Conservation (phyloP, 768 basidiomycete species). For the Lentinula detonsa region DNA sequence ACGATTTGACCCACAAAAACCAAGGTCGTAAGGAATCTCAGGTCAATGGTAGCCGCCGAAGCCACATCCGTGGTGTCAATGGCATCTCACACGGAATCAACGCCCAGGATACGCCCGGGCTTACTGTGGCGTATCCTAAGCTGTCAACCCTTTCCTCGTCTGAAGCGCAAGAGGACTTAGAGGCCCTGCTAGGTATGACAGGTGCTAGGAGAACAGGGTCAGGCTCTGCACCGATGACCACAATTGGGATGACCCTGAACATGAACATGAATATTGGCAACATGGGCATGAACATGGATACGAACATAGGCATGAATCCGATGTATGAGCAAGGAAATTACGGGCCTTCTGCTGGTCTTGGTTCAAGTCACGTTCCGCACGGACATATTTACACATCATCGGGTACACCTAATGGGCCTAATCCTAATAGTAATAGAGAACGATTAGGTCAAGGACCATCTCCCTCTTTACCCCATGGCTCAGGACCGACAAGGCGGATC, state of each 20-base stretch:
- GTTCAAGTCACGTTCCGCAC: not conserved
- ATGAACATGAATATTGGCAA: not conserved
- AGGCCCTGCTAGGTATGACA: conserved; percentile 27
- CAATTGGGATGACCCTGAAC: not conserved
- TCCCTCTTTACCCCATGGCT: not conserved
- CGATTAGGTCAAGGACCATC: not conserved
- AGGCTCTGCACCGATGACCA: not conserved
- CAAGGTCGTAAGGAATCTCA: conserved; percentile 13
- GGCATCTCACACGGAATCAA: conserved; percentile 20
- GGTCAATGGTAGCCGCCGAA: conserved; percentile 10
- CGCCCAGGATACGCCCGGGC: conserved; percentile 16
- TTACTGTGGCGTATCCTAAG: conserved; percentile 33
- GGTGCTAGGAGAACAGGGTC: not conserved
- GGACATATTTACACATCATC: not conserved
- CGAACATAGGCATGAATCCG: not conserved
- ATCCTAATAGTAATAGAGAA: not conserved
- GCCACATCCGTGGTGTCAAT: not conserved
- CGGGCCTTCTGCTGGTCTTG: not conserved
- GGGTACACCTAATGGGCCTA: not conserved
- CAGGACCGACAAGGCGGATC: not conserved
- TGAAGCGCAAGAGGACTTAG: conserved; percentile 49
- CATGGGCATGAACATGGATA: not conserved
- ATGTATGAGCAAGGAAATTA: not conserved
- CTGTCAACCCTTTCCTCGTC: conserved; percentile 37
- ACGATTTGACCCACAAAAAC: not conserved